Base-by-base conservation (phyloP, 2,329 filamentous ascomycete genomes). In the Chrysosporium keratinophilum region DNA sequence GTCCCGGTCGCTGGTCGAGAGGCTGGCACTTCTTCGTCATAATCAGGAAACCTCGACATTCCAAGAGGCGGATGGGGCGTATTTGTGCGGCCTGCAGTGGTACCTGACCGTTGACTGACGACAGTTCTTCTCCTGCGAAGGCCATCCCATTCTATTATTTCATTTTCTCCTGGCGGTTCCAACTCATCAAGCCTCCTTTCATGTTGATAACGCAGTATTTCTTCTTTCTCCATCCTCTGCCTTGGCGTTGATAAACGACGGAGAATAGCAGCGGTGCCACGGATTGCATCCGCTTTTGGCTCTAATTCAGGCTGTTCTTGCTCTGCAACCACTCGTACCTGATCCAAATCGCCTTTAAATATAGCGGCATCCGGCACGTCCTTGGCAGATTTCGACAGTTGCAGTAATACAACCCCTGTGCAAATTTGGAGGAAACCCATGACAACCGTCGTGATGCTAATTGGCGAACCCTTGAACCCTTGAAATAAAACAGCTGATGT, bases 331-430 rank as follows among this genome's bases (percentile, higher is more conserved):
- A 91, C 95, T 33, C 93, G 87, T 52, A 97, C 87, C 75, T 98
- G 91, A 64, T 97, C 87, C 50, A 98, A 78, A 64, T 97, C 89
- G 43, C 91, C 93, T 53, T 83, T 83, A 75, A 98, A 95, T 39
- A 98, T 83, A 33, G 90, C 89, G 0, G 88, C 78, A 66, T 97
- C 93, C 5, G 93, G 93, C 0, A 98, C 91, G 64, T 98, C 91
- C 67, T 97, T 98, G 62, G 93, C 88, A 0, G 91, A 96, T 68
- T 97, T 97, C 50, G 93, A 96, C n/a, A 98, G 80, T 66, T 98
- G 93, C 9, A 98, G 74, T 6, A 98, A 73, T 0, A 97, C 84
- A 5, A 97, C 93, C 0, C 93, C 93, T 0, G 89, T 79, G 68
- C 93, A 98, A 57, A 98, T 98, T 57, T 86, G 85, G 40, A 98